Evolutionary conservation across 495 filamentous ascomycete species (phyloP).

Genomic region (Aspergillus diversus): DNA sequence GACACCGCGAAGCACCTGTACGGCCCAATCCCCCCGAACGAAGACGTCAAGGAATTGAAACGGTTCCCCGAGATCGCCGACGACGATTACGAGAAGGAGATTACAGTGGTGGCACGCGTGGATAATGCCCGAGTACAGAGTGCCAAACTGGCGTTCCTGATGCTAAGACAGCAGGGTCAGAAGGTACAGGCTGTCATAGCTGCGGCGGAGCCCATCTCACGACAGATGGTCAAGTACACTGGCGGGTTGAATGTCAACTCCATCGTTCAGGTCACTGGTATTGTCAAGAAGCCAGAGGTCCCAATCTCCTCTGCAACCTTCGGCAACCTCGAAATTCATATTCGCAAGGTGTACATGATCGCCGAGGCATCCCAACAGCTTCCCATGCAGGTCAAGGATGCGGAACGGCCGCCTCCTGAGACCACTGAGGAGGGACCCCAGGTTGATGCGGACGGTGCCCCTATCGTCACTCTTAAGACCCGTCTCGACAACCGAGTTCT

Average conservation of each 20-base stretch:
- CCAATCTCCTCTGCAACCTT: conserved; percentile 78
- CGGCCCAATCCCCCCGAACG: conserved; percentile 51
- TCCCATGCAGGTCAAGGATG: conserved; percentile 73
- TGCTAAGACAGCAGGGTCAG: conserved; percentile 79
- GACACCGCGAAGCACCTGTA: conserved; percentile 76
- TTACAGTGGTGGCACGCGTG: conserved; percentile 80
- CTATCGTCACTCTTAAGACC: conserved; percentile 72
- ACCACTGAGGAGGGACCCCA: conserved; percentile 47
- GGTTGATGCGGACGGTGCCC: conserved; percentile 52
- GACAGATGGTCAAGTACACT: conserved; percentile 89
- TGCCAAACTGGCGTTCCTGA: conserved; percentile 89
- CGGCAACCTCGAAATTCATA: conserved; percentile 74
- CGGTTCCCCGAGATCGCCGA: conserved; percentile 54
- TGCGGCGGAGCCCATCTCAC: conserved; percentile 56
- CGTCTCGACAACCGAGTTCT: conserved; percentile 89
- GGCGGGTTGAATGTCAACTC: conserved; percentile 78
- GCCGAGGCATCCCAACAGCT: conserved; percentile 65
- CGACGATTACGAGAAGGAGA: conserved; percentile 69
- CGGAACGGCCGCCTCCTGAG: conserved; percentile 56
- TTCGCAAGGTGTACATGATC: conserved; percentile 78
- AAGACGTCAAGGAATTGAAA: conserved; percentile 39
- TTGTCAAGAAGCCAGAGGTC: conserved; percentile 73
- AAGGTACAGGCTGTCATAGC: conserved; percentile 80
- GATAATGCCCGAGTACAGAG: conserved; percentile 88
- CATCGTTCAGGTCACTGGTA: conserved; percentile 76